Base-by-base conservation (phyloP, 2,329 filamentous ascomycete genomes). In the Hirsutella minnesotensis region DNA sequence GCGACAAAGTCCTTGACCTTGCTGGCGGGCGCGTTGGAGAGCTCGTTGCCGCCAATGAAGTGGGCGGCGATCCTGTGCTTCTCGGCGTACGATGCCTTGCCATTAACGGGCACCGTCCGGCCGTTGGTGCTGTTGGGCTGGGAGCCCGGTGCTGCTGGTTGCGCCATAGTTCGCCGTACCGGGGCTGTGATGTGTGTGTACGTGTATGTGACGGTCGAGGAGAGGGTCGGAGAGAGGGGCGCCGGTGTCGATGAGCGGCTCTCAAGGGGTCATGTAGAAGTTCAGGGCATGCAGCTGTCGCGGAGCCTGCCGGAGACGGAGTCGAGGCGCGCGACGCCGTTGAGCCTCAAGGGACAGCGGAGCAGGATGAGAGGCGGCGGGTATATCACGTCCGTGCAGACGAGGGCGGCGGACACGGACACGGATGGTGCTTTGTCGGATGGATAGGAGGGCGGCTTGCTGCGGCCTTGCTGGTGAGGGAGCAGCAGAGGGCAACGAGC, bases 1-100 rank as follows among this genome's bases (percentile, higher is more conserved):
- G 85, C 79, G 39, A 98, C 90, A 68, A 96, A 98, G 66, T 98
- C 90, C 75, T 95, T 96, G 49, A 98, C 86, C 58, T 81, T 83
- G 63, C 89, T 83, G 31, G 88, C 77, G 37, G 84, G 68, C 40
- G 92, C 92, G 60, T 83, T 83, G 50, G 79, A 80, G 50, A 98
- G 68, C 60, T 81, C 78, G 71, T 95, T 95, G 51, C 92, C 90
- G 56, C 92, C 92, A 63, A 96, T 94, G 68, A 96, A 98, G 72
- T 98, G 92, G 66, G 87, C 75, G 49, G 88, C 79, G 49, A 98
- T 66, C 52, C 85, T 81, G 71, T 86, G 79, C 68, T 84, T 87
- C 54, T 87, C 81, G 51, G 87, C 79, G 61, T 85, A 88, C 44
- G 82, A 80, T 58, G 74, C 64, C 51, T 71, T 70, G 65, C 75